phyloP scores from a whole-genome alignment of 2,329 filamentous ascomycete genomes.

The Ceratocystis cubensis region DNA sequence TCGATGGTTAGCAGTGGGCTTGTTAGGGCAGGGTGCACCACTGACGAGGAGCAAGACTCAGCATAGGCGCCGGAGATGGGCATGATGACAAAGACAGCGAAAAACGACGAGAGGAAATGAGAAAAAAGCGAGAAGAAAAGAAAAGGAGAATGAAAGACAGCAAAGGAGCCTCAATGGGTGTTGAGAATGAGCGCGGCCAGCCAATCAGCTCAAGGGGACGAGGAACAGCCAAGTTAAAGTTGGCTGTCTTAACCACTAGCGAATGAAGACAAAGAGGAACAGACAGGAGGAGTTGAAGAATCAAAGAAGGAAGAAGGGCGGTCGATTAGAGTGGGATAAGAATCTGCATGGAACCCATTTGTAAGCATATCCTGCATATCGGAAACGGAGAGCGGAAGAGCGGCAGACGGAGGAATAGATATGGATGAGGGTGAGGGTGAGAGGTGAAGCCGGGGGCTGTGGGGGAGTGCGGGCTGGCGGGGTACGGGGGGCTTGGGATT shows the following conservation, averaged over 20 bases:
- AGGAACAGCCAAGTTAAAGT: no score
- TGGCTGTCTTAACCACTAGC: no score
- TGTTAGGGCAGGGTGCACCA: conserved; percentile 37
- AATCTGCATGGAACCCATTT: background rate
- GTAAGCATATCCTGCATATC: background rate
- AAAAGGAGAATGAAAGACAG: background rate
- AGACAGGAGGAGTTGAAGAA: background rate
- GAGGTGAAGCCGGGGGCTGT: background rate
- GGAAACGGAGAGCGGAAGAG: background rate
- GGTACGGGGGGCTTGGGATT: background rate
- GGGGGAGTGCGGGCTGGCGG: background rate
- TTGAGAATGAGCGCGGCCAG: conserved; percentile 9
- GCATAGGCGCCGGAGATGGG: background rate
- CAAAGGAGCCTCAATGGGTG: background rate
- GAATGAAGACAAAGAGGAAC: background rate
- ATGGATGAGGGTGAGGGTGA: background rate
- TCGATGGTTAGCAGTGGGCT: conserved; percentile 24
- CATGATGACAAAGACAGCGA: conserved; percentile 13
- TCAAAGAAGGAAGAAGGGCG: background rate
- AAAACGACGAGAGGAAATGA: conserved; percentile 12
- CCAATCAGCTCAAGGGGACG: background rate
- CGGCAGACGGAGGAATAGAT: background rate
- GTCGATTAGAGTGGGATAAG: background rate
- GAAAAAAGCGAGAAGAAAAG: conserved; percentile 19
- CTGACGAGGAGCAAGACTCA: conserved; percentile 1